Evolutionary conservation across 2,329 filamentous ascomycete genomes (phyloP).

Genomic region (Beauveria rudraprayagi): DNA sequence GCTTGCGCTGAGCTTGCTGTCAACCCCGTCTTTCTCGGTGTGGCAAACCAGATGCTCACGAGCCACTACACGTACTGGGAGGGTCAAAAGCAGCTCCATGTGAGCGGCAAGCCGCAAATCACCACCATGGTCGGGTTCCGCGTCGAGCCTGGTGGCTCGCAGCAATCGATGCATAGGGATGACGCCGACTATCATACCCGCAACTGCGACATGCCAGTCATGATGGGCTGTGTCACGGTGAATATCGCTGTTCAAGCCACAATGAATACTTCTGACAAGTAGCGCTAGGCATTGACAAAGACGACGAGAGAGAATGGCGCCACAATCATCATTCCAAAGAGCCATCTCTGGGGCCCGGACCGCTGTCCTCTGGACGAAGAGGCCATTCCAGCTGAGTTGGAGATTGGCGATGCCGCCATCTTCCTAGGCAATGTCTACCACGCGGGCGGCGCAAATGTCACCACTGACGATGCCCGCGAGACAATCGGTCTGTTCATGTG

Average conservation of each 20-base stretch:
- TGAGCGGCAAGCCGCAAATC: slow-evolving; percentile 28
- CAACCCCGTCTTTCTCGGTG: slow-evolving; percentile 26
- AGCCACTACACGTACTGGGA: slow-evolving; percentile 30
- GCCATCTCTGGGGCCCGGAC: slow-evolving; percentile 32
- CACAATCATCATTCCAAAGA: slow-evolving; percentile 32
- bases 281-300: slow-evolving; percentile 25
- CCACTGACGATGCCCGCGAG: slow-evolving; percentile 21
- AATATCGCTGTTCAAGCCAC: background rate
- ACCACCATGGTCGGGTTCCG: slow-evolving; percentile 29
- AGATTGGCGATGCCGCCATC: slow-evolving; percentile 31
- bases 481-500: slow-evolving; percentile 28
- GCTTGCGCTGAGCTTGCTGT: slow-evolving; percentile 29
- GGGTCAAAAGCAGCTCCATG: slow-evolving; percentile 22
- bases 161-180: slow-evolving; percentile 31
- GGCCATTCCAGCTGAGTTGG: slow-evolving; percentile 30
- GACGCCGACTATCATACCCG: slow-evolving; percentile 24
- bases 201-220: slow-evolving; percentile 27
- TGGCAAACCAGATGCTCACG: slow-evolving; percentile 27
- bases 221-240: slow-evolving; percentile 29
- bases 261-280: background rate
- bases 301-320: slow-evolving; percentile 34
- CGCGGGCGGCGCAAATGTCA: slow-evolving; percentile 30
- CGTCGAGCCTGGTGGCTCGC: slow-evolving; percentile 31
- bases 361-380: slow-evolving; percentile 28
- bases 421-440: slow-evolving; percentile 33